Conservation (phyloP, 2,329 filamentous ascomycete genomes). For the Fusarium denticulatum region DNA sequence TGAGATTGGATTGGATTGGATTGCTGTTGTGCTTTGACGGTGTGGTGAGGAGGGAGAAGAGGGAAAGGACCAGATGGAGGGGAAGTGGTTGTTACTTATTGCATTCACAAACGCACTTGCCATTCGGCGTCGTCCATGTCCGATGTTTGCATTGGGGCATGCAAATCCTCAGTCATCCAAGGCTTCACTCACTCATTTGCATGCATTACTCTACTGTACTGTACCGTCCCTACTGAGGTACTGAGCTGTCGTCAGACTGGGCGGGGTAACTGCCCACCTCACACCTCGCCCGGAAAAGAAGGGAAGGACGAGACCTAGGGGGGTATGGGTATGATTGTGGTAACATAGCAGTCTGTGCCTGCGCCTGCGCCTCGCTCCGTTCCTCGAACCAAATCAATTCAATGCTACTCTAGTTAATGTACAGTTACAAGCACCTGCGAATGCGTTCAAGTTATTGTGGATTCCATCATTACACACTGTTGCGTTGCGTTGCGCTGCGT, state of each 20-base stretch:
- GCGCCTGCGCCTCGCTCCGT: slow-evolving; percentile 31
- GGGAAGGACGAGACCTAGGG: slow-evolving; percentile 23
- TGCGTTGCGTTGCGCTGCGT: not conserved
- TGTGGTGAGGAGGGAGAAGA: slow-evolving; percentile 43
- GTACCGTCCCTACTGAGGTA: slow-evolving; percentile 12
- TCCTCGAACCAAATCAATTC: not conserved
- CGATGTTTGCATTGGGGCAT: slow-evolving; percentile 16
- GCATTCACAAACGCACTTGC: slow-evolving; percentile 32
- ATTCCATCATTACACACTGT: not conserved
- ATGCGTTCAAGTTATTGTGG: slow-evolving; percentile 12
- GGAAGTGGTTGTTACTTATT: slow-evolving; percentile 51
- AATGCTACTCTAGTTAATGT: slow-evolving; percentile 5
- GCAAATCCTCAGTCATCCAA: slow-evolving; percentile 33
- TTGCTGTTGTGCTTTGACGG: slow-evolving; percentile 35
- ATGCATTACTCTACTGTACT: slow-evolving; percentile 3
- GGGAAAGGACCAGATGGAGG: slow-evolving; percentile 39
- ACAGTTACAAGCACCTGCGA: slow-evolving; percentile 1
- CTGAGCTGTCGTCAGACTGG: slow-evolving; percentile 55
- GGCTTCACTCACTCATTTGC: not conserved
- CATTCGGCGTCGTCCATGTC: slow-evolving; percentile 27
- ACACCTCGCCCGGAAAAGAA: slow-evolving; percentile 25
- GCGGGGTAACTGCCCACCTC: slow-evolving; percentile 52
- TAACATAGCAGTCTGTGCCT: slow-evolving; percentile 13
- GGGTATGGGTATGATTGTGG: slow-evolving; percentile 18
- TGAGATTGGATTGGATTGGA: slow-evolving; percentile 20